Evolutionary conservation across 805 yeast species (phyloP), one percentile per base, ranked within the genome.

Genomic region (Vanderwaltozyma verrucispora): DNA sequence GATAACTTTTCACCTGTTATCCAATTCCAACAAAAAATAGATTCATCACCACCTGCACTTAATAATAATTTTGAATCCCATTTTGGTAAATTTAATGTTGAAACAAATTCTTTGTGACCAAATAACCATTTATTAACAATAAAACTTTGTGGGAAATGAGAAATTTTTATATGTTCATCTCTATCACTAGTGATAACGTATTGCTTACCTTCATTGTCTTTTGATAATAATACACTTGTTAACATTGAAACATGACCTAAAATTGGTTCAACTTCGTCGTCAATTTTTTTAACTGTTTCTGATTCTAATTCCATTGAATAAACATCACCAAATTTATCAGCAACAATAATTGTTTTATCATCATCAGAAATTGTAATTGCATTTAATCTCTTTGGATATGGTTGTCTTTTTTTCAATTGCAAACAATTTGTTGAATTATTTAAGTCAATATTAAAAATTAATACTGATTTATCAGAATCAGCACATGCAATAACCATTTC

Each of bases 181-280:
- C 98, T 73, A 63, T 92, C 99, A 28, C 88, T 77, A 2, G 94
- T 77, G 38, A 89, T 68, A 13, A 88, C 56, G 42, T 61, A 80
- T 31, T 58, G 38, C 41, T 72, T 71, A 8, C 68, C 71, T 0
- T 45, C 32, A 1, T 49, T 21, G 35, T 48, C 50, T 20, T 35
- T 40, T 2, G 43, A 39, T 33, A 49, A 35, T n/a, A 45, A 37
- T 2, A 88, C 71, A 44, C 78, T 86, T n/a, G 94, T 82, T 43
- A 92, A 71, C 96, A 92, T 86, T 3, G 96, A 88, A 5, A 92
- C 97, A 60, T 92, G 99, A 7, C 99, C 99, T 37, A 89, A 63
- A 6, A 89, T 68, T 2, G 96, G 96, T 4, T 69, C 68, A 28
- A 51, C 57, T 4, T 41, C 38, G 23, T 50, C 49, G n/a, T 51